These are phyloP conservation scores for Forsythia viridissima DNA, from an alignment of 257 asterid genomes.

Conservation along the genomic window DNA sequence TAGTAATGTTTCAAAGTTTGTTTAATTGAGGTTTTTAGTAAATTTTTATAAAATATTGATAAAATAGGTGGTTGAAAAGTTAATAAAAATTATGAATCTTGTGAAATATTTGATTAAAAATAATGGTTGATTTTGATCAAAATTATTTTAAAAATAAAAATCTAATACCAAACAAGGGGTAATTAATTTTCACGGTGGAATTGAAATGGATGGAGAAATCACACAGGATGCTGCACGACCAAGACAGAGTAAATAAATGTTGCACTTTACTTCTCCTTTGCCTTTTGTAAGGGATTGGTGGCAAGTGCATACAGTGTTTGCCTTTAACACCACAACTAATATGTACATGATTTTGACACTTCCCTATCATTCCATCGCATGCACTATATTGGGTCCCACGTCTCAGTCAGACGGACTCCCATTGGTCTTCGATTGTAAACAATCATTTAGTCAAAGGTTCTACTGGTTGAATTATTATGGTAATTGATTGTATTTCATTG, in stretches of 20 bases:
- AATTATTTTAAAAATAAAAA: too few species aligned
- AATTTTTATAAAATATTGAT: too few species aligned
- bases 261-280: not conserved
- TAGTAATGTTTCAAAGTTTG: too few species aligned
- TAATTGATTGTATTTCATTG: not conserved
- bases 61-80: too few species aligned
- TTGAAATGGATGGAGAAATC: not conserved
- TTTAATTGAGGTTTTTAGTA: too few species aligned
- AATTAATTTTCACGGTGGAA: not conserved
- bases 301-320: not conserved
- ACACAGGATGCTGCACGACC: not conserved
- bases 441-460: not conserved
- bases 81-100: too few species aligned
- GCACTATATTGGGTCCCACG: not conserved
- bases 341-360: not conserved
- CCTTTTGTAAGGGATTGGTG: not conserved
- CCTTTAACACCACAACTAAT: slow-evolving; percentile 1
- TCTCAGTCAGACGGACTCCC: not conserved
- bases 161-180: too few species aligned
- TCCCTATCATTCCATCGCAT: not conserved
- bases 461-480: not conserved
- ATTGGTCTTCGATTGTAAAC: not conserved
- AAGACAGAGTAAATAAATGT: not conserved
- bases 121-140: too few species aligned
- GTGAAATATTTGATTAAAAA: too few species aligned